Evolutionary conservation across 257 asterid species (phyloP), one percentile per base, ranked within the genome.

Genomic region (Eucommia ulmoides): DNA sequence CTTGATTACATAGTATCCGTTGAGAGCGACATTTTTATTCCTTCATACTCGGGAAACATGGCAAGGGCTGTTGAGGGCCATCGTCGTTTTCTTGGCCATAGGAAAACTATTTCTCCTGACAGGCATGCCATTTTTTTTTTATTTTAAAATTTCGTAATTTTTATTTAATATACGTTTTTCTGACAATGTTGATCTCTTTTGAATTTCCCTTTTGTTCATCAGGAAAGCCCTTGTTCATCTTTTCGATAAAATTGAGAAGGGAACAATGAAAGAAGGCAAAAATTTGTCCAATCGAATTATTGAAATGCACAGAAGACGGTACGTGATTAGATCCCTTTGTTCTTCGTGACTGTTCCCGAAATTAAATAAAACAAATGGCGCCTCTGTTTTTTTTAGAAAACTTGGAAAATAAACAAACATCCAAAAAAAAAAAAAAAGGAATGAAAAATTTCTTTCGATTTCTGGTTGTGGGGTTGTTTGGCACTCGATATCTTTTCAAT

Each of bases 1-100:
- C 85, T 89, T 55, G 96, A 89, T 73, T 85, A 84, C 69, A 70
- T 82, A 23, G 63, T 89, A 50, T 84, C 94, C 9, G 17, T 80
- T 55, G 97, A 82, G 61, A 78, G 96, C 62, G 96, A 89, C 33
- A 77, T 89, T 60, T 89, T 89, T 50, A 41, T 85, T 65, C 91
- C 97, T 23, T 84, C 97, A 25, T 88, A 89, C 64, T 78, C 89
- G 8, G 97, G 97, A 48, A 82, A 85, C 75, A 89, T 89, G 97
- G 97, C 97, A 58, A 82, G 82, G 69, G 66, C 76, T 23, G 94
- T 89, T 58, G 97, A 89, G 71, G 97, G 97, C 49, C 96, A 89
- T 78, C 83, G 96, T 10, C 71, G 94, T 69, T 84, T 80, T 70
- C 65, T 80, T 53, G 85, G 93, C 62, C 96, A 84, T 53, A 72